phyloP scores from a whole-genome alignment of 1,284 basidiomycete genomes.

The Flammula alnicola region DNA sequence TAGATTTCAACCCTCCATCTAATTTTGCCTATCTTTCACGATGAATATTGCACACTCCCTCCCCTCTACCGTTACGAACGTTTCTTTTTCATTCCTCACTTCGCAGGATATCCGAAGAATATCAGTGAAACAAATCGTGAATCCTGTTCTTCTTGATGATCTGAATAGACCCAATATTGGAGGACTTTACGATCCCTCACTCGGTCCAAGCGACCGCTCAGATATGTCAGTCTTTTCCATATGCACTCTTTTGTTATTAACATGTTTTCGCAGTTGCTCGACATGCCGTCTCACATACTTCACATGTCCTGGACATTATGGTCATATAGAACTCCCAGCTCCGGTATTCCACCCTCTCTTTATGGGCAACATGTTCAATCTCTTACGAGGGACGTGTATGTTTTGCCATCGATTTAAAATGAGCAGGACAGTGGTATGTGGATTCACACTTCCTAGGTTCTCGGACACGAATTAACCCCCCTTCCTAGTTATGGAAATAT shows the following conservation, averaged over 20 bases:
- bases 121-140: conserved; percentile 96
- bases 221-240: conserved; percentile 76
- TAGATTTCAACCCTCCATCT: neutral
- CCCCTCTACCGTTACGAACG: conserved; percentile 80
- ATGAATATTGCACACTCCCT: conserved; percentile 97
- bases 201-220: conserved; percentile 87
- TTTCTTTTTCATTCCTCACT: conserved; percentile 96
- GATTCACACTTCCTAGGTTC: conserved; percentile 7
- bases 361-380: conserved; percentile 90
- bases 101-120: conserved; percentile 91
- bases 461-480: neutral
- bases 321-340: conserved; percentile 96
- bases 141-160: conserved; percentile 93
- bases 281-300: conserved; percentile 94
- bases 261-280: conserved; percentile 67
- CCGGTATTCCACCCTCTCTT: conserved; percentile 98
- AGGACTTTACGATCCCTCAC: conserved; percentile 94
- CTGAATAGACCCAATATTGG: conserved; percentile 91
- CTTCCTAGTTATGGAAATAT: conserved; percentile 75
- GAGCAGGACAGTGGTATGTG: conserved; percentile 73
- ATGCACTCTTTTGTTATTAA: conserved; percentile 8
- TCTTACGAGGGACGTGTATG: conserved; percentile 91
- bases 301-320: conserved; percentile 97
- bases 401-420: conserved; percentile 96
- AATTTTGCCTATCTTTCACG: conserved; percentile 7